These are phyloP conservation scores for Arthrinium phaeospermum DNA, from an alignment of 2,329 filamentous ascomycete species.

Conservation along the genomic window DNA sequence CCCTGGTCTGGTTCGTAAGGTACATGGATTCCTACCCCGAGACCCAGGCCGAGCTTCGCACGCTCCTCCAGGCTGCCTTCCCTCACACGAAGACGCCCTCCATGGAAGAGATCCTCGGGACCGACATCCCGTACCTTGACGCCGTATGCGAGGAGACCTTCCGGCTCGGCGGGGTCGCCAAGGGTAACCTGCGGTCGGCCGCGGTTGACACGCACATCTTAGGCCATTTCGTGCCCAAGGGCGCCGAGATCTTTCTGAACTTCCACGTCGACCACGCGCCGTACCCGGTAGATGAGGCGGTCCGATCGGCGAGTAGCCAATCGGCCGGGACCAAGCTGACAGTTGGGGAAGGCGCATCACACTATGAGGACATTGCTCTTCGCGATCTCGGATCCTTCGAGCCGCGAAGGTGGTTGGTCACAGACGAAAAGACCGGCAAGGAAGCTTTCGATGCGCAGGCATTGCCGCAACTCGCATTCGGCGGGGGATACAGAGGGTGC, in stretches of 20 bases:
- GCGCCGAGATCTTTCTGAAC: neutral
- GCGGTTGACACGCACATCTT: neutral
- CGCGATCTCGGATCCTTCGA: constrained; percentile 24
- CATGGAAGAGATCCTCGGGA: neutral
- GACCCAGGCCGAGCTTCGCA: neutral
- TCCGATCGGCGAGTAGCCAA: neutral
- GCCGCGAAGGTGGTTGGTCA: constrained; percentile 27
- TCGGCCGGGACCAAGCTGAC: neutral
- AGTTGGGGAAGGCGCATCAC: neutral
- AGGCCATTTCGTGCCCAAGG: neutral
- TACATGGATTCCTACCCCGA: neutral
- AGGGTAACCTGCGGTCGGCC: neutral
- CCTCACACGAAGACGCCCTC: neutral
- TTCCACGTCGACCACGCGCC: neutral
- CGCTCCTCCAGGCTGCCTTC: neutral
- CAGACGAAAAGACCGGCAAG: constrained; percentile 21
- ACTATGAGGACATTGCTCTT: neutral
- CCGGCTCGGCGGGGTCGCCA: neutral
- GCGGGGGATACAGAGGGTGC: constrained; percentile 28
- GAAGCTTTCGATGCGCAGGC: constrained; percentile 25
- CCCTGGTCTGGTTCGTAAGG: neutral
- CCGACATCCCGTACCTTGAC: neutral
- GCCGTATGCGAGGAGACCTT: neutral
- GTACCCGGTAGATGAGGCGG: neutral
- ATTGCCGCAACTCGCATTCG: constrained; percentile 25